A percentile compares a stretch with the other conserved stretches of the same genome.
These are phyloP conservation scores for Juncus effusus DNA, from an alignment of 176 grass and related monocot genomes.

Conservation along the genomic window DNA sequence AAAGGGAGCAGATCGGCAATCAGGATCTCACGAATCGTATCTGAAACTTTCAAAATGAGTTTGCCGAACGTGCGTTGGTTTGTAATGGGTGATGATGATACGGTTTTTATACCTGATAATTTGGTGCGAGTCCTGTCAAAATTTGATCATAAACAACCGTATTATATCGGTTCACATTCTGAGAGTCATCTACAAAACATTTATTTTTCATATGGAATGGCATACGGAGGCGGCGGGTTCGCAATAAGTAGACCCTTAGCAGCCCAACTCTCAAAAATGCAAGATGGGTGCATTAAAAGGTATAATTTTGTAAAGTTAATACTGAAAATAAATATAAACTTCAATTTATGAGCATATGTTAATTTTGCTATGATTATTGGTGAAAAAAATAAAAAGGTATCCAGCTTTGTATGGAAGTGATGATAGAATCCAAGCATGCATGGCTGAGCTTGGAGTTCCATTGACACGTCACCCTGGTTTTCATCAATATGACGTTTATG, in stretches of 20 bases:
- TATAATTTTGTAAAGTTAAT: no score
- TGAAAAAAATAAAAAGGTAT: conserved; percentile 39
- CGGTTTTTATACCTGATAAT: conserved; percentile 91
- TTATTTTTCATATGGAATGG: conserved; percentile 94
- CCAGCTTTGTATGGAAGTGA: conserved; percentile 91
- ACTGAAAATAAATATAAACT: no score
- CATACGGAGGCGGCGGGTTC: conserved; percentile 94
- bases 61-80: conserved; percentile 73
- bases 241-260: conserved; percentile 86
- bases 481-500: conserved; percentile 97
- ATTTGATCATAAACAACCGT: conserved; percentile 76
- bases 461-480: conserved; percentile 83
- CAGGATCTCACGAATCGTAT: conserved; percentile 84
- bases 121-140: conserved; percentile 72
- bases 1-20: conserved; percentile 73
- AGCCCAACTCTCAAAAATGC: conserved; percentile 64
- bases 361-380: no score
- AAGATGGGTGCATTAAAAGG: conserved; percentile 64
- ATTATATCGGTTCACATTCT: conserved; percentile 88
- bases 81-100: conserved; percentile 99
- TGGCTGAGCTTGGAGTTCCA: conserved; percentile 87
- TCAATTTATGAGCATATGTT: no score
- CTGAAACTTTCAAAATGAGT: conserved; percentile 69
- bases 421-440: conserved; percentile 93
- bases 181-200: conserved; percentile 98